Evolutionary conservation across 306 rosid genomes (phyloP).

Genomic region (Styphnolobium japonicum): DNA sequence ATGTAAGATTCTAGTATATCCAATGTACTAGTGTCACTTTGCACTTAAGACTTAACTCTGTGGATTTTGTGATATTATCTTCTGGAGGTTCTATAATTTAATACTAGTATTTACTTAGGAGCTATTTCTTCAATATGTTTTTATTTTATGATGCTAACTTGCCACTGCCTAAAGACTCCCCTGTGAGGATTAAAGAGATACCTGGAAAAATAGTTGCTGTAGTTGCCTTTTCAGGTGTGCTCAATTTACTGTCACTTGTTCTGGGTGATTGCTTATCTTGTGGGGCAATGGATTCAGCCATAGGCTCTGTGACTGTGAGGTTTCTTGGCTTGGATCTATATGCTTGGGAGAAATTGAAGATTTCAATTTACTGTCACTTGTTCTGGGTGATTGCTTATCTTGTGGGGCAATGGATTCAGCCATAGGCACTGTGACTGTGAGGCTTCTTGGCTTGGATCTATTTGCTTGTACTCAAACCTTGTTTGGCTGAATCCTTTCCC

Average conservation of each 20-base stretch:
- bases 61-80: constrained; percentile 7
- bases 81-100: constrained; percentile 3
- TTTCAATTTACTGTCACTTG: neutral
- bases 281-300: too few species aligned
- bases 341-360: constrained; percentile 14
- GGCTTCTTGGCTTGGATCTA: neutral
- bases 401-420: neutral
- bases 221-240: constrained; percentile 83
- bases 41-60: neutral
- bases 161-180: constrained; percentile 80
- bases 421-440: too few species aligned
- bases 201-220: constrained; percentile 72
- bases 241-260: neutral
- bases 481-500: neutral
- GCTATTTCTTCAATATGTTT: constrained; percentile 1
- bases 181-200: constrained; percentile 77
- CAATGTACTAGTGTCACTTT: neutral
- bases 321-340: neutral
- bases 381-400: neutral
- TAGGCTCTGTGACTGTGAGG: too few species aligned
- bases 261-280: neutral
- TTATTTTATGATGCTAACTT: constrained; percentile 36
- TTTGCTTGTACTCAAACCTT: neutral
- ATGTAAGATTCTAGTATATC: too few species aligned
- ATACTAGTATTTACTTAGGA: neutral